These are phyloP conservation scores for thale cress (Arabidopsis thaliana) DNA, from an alignment of 345 rosid genomes.

Conservation along the genomic window DNA sequence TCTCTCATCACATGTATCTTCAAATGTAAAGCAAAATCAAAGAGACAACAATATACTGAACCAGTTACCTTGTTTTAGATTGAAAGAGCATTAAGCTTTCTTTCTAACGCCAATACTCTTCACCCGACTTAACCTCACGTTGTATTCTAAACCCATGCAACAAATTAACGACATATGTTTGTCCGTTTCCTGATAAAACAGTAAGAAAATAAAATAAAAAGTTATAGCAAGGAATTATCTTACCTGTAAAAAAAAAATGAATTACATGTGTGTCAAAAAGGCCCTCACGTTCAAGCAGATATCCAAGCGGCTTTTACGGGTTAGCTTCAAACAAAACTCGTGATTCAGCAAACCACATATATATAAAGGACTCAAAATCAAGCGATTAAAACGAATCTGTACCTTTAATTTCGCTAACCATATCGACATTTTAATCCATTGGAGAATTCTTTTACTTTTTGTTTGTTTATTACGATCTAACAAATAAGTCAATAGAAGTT, in stretches of 20 bases:
- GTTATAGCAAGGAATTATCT: conserved; percentile 49
- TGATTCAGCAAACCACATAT: conserved; percentile 16
- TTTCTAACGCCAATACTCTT: conserved; percentile 91
- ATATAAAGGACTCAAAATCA: too few species aligned
- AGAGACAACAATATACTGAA: conserved; percentile 24
- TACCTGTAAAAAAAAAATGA: background rate
- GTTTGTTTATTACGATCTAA: too few species aligned
- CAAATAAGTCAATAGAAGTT: too few species aligned
- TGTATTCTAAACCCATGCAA: conserved; percentile 54
- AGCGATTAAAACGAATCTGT: too few species aligned
- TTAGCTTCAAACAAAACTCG: conserved; percentile 47
- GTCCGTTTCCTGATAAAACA: conserved; percentile 5
- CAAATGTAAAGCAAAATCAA: background rate
- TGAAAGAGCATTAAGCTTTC: conserved; percentile 71
- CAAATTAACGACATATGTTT: conserved; percentile 18
- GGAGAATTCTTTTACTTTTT: too few species aligned
- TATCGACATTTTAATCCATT: too few species aligned
- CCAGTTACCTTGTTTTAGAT: conserved; percentile 53
- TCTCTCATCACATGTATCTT: conserved; percentile 71
- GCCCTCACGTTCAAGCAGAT: conserved; percentile 58
- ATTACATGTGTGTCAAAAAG: conserved; percentile 53
- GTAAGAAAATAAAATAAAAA: background rate
- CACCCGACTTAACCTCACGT: conserved; percentile 70
- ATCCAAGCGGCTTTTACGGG: conserved; percentile 62
- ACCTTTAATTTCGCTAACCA: too few species aligned